Evolutionary conservation across 192 early-diverging fungal genomes (phyloP).

Genomic region (Irineochytrium annulatum): DNA sequence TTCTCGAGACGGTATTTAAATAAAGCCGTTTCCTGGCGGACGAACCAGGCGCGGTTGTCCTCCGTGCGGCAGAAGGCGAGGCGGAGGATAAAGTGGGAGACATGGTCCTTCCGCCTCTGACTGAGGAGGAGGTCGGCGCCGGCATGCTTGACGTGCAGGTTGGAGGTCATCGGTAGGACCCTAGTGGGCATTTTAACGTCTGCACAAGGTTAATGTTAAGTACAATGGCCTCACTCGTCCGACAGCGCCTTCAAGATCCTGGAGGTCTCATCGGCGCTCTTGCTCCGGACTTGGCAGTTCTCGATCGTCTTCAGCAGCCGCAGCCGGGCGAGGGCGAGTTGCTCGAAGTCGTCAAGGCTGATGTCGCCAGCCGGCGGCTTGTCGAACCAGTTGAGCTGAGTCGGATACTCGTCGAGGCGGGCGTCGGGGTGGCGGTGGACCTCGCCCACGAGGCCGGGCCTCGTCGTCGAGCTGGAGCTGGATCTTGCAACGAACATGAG

Average conservation of each 20-base stretch:
- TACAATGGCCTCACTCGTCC: slow-evolving; percentile 5
- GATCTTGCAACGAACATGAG: too few relatives aligned
- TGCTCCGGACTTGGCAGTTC: slow-evolving; percentile 67
- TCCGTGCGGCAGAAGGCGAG: slow-evolving; percentile 46
- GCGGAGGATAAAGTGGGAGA: slow-evolving; percentile 45
- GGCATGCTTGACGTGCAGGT: slow-evolving; percentile 5
- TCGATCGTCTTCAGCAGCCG: slow-evolving; percentile 78
- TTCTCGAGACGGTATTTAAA: slow-evolving; percentile 45
- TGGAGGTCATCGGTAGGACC: slow-evolving; percentile 25
- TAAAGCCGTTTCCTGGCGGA: slow-evolving; percentile 40
- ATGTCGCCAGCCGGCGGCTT: slow-evolving; percentile 61
- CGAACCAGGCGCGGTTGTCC: slow-evolving; percentile 41
- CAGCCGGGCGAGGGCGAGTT: slow-evolving; percentile 68
- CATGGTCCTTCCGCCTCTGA: slow-evolving; percentile 42
- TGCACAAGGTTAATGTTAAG: slow-evolving; percentile 6
- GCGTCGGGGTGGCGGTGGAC: neutral
- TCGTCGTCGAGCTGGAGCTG: neutral
- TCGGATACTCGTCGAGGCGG: slow-evolving; percentile 31
- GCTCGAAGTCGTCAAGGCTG: slow-evolving; percentile 70
- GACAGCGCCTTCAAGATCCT: slow-evolving; percentile 10
- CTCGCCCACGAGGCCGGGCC: neutral
- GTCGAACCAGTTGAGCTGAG: slow-evolving; percentile 66
- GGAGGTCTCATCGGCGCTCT: slow-evolving; percentile 13
- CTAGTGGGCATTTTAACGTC: slow-evolving; percentile 9
- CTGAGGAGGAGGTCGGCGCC: slow-evolving; percentile 1